Evolutionary conservation across 495 filamentous ascomycete species (phyloP).

Genomic region (Bombardia bombarda): DNA sequence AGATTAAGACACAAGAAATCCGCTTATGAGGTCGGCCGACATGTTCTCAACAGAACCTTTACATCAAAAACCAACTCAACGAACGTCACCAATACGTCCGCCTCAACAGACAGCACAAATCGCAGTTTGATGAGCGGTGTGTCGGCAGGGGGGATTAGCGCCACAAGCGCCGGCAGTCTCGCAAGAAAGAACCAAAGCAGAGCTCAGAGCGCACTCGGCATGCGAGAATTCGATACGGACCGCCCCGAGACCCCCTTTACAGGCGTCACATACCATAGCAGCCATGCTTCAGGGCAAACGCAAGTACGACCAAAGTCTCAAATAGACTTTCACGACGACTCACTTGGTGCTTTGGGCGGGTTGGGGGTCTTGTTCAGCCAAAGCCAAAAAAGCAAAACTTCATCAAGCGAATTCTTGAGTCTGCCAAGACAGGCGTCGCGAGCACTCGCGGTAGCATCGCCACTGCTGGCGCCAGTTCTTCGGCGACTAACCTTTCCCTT

Average conservation of each 20-base stretch:
- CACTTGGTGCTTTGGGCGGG: slow-evolving; percentile 44
- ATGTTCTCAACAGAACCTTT: slow-evolving; percentile 63
- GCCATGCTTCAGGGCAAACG: slow-evolving; percentile 63
- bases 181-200: slow-evolving; percentile 58
- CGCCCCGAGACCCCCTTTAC: slow-evolving; percentile 67
- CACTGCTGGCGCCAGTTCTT: slow-evolving; percentile 43
- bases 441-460: slow-evolving; percentile 81
- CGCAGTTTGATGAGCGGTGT: slow-evolving; percentile 86
- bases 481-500: slow-evolving; percentile 20
- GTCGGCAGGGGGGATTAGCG: slow-evolving; percentile 85
- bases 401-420: slow-evolving; percentile 92
- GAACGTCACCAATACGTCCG: slow-evolving; percentile 60
- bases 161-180: slow-evolving; percentile 89
- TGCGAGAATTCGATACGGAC: slow-evolving; percentile 38
- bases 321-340: slow-evolving; percentile 36
- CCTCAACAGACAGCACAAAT: slow-evolving; percentile 64
- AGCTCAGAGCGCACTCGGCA: slow-evolving; percentile 45
- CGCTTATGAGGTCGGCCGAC: slow-evolving; percentile 69
- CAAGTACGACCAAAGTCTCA: slow-evolving; percentile 41
- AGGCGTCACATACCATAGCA: slow-evolving; percentile 76
- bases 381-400: slow-evolving; percentile 91
- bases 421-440: slow-evolving; percentile 88
- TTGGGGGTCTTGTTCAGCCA: slow-evolving; percentile 65
- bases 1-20: slow-evolving; percentile 60
- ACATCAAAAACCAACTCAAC: slow-evolving; percentile 85